Conservation (phyloP, 768 basidiomycete species). For the Daedaleopsis nitida region DNA sequence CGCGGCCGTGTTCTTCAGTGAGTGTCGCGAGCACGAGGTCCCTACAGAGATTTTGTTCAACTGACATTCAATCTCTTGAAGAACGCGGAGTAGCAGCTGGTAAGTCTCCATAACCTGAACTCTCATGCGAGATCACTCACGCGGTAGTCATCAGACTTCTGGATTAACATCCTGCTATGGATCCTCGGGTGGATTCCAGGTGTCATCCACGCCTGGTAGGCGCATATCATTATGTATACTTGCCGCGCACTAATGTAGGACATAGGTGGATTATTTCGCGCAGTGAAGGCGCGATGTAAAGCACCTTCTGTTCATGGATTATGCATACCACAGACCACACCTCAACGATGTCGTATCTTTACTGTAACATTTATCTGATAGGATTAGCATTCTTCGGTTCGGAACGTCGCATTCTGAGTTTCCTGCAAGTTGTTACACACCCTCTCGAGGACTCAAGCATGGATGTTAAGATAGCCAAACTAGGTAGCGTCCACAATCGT, state of each 20-base stretch:
- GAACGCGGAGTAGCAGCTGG: slow-evolving; percentile 31
- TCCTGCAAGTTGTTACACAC: too few species aligned
- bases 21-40: slow-evolving; percentile 4
- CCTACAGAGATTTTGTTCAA: neutral
- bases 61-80: slow-evolving; percentile 3
- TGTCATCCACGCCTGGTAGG: slow-evolving; percentile 44
- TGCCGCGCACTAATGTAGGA: neutral
- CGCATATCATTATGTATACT: neutral
- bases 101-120: slow-evolving; percentile 1
- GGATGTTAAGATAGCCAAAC: too few species aligned
- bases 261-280: slow-evolving; percentile 35
- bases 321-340: neutral
- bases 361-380: too few species aligned
- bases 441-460: too few species aligned
- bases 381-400: too few species aligned
- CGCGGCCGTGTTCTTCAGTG: slow-evolving; percentile 34
- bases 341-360: neutral
- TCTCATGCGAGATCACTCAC: neutral
- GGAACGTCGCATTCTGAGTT: too few species aligned
- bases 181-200: slow-evolving; percentile 49
- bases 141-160: slow-evolving; percentile 30
- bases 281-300: slow-evolving; percentile 25
- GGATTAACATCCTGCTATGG: slow-evolving; percentile 43
- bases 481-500: too few species aligned
- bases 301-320: neutral